Evolutionary conservation across 805 yeast species (phyloP).

Genomic region (Dipodascus albidus): DNA sequence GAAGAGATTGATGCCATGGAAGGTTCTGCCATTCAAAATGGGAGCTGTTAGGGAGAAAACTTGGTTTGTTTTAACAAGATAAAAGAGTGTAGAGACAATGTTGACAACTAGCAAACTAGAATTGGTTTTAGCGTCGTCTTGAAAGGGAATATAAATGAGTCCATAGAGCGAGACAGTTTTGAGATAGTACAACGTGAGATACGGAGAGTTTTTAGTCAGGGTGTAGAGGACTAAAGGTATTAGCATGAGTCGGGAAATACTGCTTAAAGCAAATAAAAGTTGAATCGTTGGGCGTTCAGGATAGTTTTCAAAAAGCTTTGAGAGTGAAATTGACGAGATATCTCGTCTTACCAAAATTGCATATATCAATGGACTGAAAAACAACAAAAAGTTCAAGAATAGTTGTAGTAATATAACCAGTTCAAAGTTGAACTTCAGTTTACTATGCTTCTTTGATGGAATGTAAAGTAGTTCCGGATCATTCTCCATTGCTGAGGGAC

Average conservation of each 20-base stretch:
- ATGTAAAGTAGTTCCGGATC: not conserved
- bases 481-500: not conserved
- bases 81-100: not conserved
- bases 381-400: not conserved
- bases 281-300: constrained; percentile 81
- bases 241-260: constrained; percentile 68
- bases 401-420: not conserved
- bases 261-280: constrained; percentile 63
- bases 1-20: not conserved
- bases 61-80: not conserved
- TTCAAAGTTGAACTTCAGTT: not conserved
- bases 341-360: not conserved
- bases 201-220: not conserved
- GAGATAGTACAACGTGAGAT: not conserved
- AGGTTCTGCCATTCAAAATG: not conserved
- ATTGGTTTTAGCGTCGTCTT: not conserved
- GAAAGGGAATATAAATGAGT: not conserved
- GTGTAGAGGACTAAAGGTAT: constrained; percentile 1
- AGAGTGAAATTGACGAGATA: not conserved
- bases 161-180: not conserved
- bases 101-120: not conserved
- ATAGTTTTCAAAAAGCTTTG: constrained; percentile 41
- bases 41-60: not conserved
- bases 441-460: not conserved
- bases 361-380: not conserved